Base-by-base conservation (phyloP, 768 basidiomycete genomes). In the Clathrus columnatus region DNA sequence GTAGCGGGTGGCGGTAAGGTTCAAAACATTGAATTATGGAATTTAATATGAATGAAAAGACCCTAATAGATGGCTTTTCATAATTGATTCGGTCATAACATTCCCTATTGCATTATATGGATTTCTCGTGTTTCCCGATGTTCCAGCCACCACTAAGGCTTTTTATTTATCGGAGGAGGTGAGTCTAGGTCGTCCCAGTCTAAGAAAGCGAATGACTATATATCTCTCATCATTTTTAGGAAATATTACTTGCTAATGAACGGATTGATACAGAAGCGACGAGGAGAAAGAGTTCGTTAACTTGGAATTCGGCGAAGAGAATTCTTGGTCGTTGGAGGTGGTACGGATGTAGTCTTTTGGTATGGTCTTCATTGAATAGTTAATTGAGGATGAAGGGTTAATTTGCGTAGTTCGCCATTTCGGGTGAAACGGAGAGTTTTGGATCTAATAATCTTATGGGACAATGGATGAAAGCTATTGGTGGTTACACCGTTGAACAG, bases 401-500 rank as follows among this genome's bases (percentile, higher is more conserved):
- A n/a, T n/a, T n/a, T n/a, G n/a, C n/a, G n/a, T 54, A 83, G 83
- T 85, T 85, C 61, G 79, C 79, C 8, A 71, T 82, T 23, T 84
- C 79, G 6, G 84, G 82, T 1, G 82, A 85, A 64, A 79, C 80
- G 0, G 84, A 85, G 62, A 79, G 79, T 60, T 80, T 85, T 52
- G 81, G 82, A 4, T 81, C 80, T 18, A 85, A 84, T 62, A 84
- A 84, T 67, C 66, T 85, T 36, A 85, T 85, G 84, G 82, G 83
- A 8, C 83, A 84, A 64, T 84, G 81, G 79, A 70, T 85, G 43
- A 80, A 81, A 61, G 75, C 79, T 11, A 73, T 79, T 14, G 78
- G 81, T 7, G 79, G 77, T 5, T 85, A 79, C 62, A 77, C 80
- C 10, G 76, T 85, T 3, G 79, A 82, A 59, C 81, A 84, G 64